These are phyloP conservation scores for Suillus spraguei DNA, from an alignment of 768 basidiomycete genomes.

Conservation along the genomic window DNA sequence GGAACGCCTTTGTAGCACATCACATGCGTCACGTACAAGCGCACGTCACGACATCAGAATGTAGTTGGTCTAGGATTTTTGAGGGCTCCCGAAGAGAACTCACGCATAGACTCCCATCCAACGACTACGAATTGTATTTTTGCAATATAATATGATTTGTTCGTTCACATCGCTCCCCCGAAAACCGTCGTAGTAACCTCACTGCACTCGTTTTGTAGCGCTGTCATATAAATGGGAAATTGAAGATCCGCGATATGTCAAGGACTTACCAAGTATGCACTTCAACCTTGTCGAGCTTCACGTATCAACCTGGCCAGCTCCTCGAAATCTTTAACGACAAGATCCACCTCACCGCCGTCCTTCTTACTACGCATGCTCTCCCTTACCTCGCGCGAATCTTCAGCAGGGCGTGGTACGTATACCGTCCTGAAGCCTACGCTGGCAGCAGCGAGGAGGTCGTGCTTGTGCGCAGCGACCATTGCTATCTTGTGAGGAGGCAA, in stretches of 20 bases:
- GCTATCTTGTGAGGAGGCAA: conserved; percentile 49
- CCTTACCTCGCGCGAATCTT: conserved; percentile 37
- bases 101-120: not conserved
- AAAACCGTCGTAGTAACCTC: not conserved
- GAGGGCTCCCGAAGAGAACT: not conserved
- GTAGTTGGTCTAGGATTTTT: not conserved
- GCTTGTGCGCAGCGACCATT: conserved; percentile 67
- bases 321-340: conserved; percentile 51
- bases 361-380: conserved; percentile 43
- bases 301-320: conserved; percentile 44
- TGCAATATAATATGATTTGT: not conserved
- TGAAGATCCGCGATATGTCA: not conserved
- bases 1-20: not conserved
- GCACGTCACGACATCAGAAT: not conserved
- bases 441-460: conserved; percentile 57
- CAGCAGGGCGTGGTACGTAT: conserved; percentile 54
- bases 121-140: not conserved
- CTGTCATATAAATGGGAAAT: not conserved
- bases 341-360: conserved; percentile 62
- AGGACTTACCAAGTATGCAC: not conserved
- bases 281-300: conserved; percentile 16
- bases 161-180: not conserved
- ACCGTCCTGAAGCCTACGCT: conserved; percentile 57
- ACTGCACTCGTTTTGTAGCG: not conserved
- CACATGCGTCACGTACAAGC: too few species aligned